Evolutionary conservation across 352 stramenopile species (phyloP), one percentile per base, ranked within the genome.

Genomic region (Phytophthora fragariae): DNA sequence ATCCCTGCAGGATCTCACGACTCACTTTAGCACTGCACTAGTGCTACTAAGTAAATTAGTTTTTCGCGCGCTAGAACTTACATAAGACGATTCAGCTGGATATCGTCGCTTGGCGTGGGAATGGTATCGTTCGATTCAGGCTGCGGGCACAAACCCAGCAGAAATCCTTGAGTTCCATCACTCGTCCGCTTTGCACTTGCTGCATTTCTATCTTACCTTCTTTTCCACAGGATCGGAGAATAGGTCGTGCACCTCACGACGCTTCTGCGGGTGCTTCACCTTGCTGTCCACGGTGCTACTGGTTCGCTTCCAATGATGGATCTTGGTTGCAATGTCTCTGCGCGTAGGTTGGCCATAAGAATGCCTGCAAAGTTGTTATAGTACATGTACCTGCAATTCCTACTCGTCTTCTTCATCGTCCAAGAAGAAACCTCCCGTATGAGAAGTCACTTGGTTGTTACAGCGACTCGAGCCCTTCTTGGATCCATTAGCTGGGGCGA

Each of bases 51-150:
- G 27, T 31, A 31, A 31, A 31, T 31, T 31, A 31, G 27, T 31
- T 5, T 9, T 47, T 47, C 39, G 39, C 14, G 14, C 19, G 15
- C 14, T 10, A 41, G 24, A 46, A 49, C 76, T 27, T 70, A 87
- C 79, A 85, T 57, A n/a, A 86, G 75, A 5, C 81, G 81, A 62
- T 73, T 79, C 15, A 89, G 41, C 1, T 83, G 77, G 21, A 84
- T 76, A 27, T 65, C 57, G 8, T 77, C 61, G 21, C 63, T 70
- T 3, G 44, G 44, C 15, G 65, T 9, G 11, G 29, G 50, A 35
- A 47, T 46, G 14, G 53, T 62, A 31, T 52, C 19, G 33, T 71
- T 21, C 41, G 41, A 52, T 19, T 62, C 19, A 4, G 10, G 35
- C 35, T 54, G 35, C 14, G 54, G 3, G 44, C 57, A 46, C 27